Percentiles rank a stretch among this genome's conserved stretches.
These are phyloP conservation scores for Lathyrus oleraceus DNA, from an alignment of 306 rosid species.

Conservation along the genomic window DNA sequence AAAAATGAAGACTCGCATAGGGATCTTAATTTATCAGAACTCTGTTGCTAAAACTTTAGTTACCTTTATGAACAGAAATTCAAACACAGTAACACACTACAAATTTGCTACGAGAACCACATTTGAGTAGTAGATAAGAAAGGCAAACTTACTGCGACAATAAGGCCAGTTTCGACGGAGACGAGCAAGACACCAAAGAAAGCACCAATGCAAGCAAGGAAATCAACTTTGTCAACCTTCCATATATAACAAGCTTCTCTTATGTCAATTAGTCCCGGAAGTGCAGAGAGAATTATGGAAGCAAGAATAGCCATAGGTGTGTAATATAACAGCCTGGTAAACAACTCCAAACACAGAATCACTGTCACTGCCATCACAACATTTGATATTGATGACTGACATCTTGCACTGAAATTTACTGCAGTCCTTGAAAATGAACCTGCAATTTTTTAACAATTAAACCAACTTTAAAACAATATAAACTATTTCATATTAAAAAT, in stretches of 20 bases:
- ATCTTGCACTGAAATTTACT: constrained; percentile 83
- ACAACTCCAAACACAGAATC: constrained; percentile 55
- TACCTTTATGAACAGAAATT: neutral
- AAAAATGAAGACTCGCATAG: neutral
- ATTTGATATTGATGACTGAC: constrained; percentile 66
- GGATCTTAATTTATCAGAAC: neutral
- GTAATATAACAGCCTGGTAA: constrained; percentile 72
- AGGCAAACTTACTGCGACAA: constrained; percentile 61
- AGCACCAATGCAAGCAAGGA: constrained; percentile 74
- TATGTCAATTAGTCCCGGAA: constrained; percentile 74
- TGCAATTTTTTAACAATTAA: constrained; percentile 29
- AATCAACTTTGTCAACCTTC: constrained; percentile 82
- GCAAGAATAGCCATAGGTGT: constrained; percentile 90
- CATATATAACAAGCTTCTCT: constrained; percentile 60
- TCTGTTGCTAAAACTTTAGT: neutral
- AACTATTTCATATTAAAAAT: no score
- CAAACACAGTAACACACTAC: neutral
- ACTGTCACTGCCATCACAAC: constrained; percentile 80
- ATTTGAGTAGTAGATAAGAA: neutral
- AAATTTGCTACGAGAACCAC: neutral
- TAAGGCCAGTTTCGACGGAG: constrained; percentile 73
- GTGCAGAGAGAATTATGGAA: constrained; percentile 80
- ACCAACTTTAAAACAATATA: neutral
- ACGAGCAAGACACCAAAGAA: constrained; percentile 74
- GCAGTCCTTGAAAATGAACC: constrained; percentile 91